A percentile compares a stretch with the other conserved stretches of the same genome.
phyloP scores from a whole-genome alignment of 1,284 basidiomycete species.

The Irpex rosettiformis region DNA sequence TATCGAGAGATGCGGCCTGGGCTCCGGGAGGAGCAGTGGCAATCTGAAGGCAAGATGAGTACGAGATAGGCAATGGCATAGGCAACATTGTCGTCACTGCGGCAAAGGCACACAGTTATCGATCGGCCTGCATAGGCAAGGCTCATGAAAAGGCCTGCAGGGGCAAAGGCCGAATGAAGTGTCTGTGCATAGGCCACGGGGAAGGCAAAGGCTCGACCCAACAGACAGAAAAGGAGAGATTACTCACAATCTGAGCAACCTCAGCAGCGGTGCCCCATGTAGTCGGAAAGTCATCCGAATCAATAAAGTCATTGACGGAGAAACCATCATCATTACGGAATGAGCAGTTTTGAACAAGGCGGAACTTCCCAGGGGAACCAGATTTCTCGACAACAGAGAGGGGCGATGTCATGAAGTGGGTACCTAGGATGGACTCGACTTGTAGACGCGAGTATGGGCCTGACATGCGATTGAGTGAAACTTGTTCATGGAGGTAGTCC shows the following conservation, averaged over 20 bases:
- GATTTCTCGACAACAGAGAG: conserved; percentile 18
- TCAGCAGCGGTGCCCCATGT: conserved; percentile 25
- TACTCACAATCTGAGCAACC: conserved; percentile 31
- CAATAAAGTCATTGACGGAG: conserved; percentile 30
- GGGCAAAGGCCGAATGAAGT: neutral
- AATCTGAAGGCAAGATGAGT: conserved; percentile 20
- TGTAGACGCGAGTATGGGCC: neutral
- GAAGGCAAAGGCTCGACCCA: neutral
- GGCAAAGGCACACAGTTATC: neutral
- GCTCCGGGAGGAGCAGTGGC: conserved; percentile 28
- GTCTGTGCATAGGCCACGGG: neutral
- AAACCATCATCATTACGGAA: conserved; percentile 5
- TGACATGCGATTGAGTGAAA: neutral
- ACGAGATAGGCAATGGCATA: neutral
- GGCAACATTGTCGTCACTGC: neutral
- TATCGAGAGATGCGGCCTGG: conserved; percentile 31
- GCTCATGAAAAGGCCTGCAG: neutral
- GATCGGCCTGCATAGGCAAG: neutral
- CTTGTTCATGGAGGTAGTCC: neutral
- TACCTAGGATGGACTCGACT: conserved; percentile 24
- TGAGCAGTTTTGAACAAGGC: conserved; percentile 12
- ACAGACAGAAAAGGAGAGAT: neutral
- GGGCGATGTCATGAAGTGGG: conserved; percentile 22
- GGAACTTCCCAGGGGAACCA: conserved; percentile 6
- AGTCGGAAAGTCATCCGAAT: conserved; percentile 30